Evolutionary conservation across 2,329 filamentous ascomycete species (phyloP), one percentile per base, ranked within the genome.

Genomic region (Cordyceps tenuipes): DNA sequence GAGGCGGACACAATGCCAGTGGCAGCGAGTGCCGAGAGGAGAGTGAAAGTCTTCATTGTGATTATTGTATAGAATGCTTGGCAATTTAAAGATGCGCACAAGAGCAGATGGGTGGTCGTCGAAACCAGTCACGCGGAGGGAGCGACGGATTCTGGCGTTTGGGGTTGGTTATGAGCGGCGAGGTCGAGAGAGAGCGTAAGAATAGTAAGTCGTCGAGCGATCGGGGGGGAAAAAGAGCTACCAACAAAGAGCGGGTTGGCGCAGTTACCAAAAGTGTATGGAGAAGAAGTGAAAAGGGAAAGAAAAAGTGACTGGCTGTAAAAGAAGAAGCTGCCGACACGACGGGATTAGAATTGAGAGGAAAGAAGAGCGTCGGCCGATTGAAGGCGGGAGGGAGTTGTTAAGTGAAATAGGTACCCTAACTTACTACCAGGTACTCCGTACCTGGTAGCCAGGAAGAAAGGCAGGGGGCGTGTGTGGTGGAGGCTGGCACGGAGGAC

Each of bases 1-100:
- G 73, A 73, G 59, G 80, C 80, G 26, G 70, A 69, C 63, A 75
- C 80, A 63, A 75, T 62, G 61, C 69, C 70, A 62, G 77, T 67
- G 66, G 77, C 76, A 64, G 78, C 77, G 65, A 84, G 70, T 66
- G 74, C 77, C 62, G 79, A 75, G 56, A 79, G 69, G 62, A 83
- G 63, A 66, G 74, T 66, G 62, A 74, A 71, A 34, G 75, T 73
- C 72, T 78, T 81, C 82, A 84, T 83, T 62, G 57, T 78, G 68
- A 19, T 63, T 66, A 61, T 59, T 41, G 43, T 47, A 61, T 59
- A 61, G 56, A 58, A 59, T 59, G 47, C 44, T 51, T 52, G 13
- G 44, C 43, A 9, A 44, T 23, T 23, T 50, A 58, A 58, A 43
- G 26, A 50, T 51, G 56, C 17, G 56, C 36, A 34, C 47, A n/a